Conservation (phyloP, 164 flowering plant species). For the Vitis rotundifolia region DNA sequence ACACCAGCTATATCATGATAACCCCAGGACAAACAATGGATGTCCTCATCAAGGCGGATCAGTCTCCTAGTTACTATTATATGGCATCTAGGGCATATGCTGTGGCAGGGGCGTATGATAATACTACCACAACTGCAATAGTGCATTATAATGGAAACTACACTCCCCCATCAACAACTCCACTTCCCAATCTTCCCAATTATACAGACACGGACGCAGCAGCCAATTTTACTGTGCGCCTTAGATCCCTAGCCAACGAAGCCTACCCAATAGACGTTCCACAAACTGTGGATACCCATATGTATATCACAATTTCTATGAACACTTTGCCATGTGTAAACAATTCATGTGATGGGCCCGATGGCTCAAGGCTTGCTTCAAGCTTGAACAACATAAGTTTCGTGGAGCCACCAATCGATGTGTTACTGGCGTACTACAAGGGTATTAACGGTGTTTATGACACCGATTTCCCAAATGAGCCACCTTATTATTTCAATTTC, state of each 20-base stretch:
- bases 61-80: constrained; percentile 15
- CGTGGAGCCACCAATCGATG: background rate
- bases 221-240: constrained; percentile 6
- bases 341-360: constrained; percentile 2
- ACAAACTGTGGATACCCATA: background rate
- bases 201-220: constrained; percentile 16
- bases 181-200: constrained; percentile 19
- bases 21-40: constrained; percentile 29
- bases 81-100: constrained; percentile 13
- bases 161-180: background rate
- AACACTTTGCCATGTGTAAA: background rate
- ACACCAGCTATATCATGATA: constrained; percentile 11
- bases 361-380: constrained; percentile 3
- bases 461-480: constrained; percentile 10
- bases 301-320: constrained; percentile 16
- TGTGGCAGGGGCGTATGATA: background rate
- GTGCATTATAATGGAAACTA: constrained; percentile 5
- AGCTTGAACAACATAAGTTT: constrained; percentile 14
- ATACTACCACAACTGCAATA: too few species aligned
- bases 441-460: constrained; percentile 1
- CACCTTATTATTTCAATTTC: constrained; percentile 8
- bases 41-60: constrained; percentile 21
- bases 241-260: constrained; percentile 18
- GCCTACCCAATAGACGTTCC: constrained; percentile 16
- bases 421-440: constrained; percentile 12